phyloP scores from a whole-genome alignment of 495 filamentous ascomycete species.

The Coniosporium apollinis region DNA sequence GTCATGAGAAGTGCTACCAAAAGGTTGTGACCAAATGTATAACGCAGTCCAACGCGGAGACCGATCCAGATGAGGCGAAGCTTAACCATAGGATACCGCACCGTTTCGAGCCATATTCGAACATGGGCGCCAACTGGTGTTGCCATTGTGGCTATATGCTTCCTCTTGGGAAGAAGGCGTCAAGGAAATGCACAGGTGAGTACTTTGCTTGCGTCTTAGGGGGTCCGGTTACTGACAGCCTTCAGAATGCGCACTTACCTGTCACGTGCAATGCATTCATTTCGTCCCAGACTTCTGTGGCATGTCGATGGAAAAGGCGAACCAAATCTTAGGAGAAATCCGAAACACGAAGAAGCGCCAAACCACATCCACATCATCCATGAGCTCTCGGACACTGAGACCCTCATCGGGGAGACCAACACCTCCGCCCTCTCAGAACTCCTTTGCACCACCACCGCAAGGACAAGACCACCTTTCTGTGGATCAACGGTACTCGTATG shows the following conservation, averaged over 20 bases:
- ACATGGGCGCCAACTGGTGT: constrained; percentile 97
- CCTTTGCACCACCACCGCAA: constrained; percentile 18
- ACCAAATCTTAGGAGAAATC: constrained; percentile 68
- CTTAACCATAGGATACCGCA: constrained; percentile 98
- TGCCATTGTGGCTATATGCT: constrained; percentile 97
- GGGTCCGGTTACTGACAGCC: not conserved
- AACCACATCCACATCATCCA: constrained; percentile 31
- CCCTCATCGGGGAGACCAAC: constrained; percentile 27
- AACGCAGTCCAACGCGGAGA: constrained; percentile 96
- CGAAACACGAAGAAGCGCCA: constrained; percentile 39
- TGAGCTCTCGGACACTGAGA: constrained; percentile 52
- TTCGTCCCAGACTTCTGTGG: constrained; percentile 98
- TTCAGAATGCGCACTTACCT: constrained; percentile 80
- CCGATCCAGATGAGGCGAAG: constrained; percentile 95
- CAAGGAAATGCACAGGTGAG: constrained; percentile 75
- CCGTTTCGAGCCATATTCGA: constrained; percentile 84
- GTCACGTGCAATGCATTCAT: constrained; percentile 80
- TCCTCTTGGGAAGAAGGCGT: constrained; percentile 89
- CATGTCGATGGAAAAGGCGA: constrained; percentile 96
- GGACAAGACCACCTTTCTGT: constrained; percentile 24
- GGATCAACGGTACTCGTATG: constrained; percentile 33
- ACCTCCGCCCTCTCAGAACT: constrained; percentile 21
- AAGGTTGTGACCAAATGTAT: constrained; percentile 99
- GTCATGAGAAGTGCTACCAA: constrained; percentile 87
- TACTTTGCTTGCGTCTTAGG: constrained; percentile 1